A percentile compares a stretch with the other conserved stretches of the same genome.
These are phyloP conservation scores for Geranomyces michiganensis DNA, from an alignment of 192 early-diverging fungal species.

Conservation along the genomic window DNA sequence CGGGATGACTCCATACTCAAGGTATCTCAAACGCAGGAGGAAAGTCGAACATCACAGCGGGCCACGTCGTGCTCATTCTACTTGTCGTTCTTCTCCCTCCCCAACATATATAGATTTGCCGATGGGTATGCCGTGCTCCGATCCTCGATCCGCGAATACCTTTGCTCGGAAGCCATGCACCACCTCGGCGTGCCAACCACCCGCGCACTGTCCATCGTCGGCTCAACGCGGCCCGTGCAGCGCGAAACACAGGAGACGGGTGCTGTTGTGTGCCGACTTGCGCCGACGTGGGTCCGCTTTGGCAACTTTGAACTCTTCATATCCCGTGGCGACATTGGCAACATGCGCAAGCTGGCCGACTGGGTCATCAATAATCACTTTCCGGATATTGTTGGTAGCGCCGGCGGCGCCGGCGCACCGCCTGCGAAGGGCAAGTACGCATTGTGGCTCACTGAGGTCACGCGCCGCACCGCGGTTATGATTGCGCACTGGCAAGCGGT, in stretches of 20 bases:
- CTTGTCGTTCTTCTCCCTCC: too few relatives aligned
- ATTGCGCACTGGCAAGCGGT: slow-evolving; percentile 79
- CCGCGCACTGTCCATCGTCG: slow-evolving; percentile 73
- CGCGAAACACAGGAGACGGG: slow-evolving; percentile 71
- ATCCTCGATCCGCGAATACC: slow-evolving; percentile 84
- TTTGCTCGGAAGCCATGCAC: slow-evolving; percentile 73
- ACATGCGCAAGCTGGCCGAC: slow-evolving; percentile 68
- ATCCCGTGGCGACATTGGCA: slow-evolving; percentile 61
- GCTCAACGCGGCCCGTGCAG: slow-evolving; percentile 58
- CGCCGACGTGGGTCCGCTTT: slow-evolving; percentile 81
- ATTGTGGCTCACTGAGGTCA: slow-evolving; percentile 58
- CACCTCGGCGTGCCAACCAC: slow-evolving; percentile 76
- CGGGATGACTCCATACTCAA: slow-evolving; percentile 81
- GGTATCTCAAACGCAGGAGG: slow-evolving; percentile 45
- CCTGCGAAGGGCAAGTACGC: slow-evolving; percentile 55
- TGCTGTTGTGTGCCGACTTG: slow-evolving; percentile 73
- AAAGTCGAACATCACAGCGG: too few relatives aligned
- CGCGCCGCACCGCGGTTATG: slow-evolving; percentile 67
- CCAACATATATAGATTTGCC: slow-evolving; percentile 48
- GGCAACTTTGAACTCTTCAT: slow-evolving; percentile 86
- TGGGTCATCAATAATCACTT: slow-evolving; percentile 68
- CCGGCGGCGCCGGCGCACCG: too few relatives aligned
- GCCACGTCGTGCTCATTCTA: too few relatives aligned
- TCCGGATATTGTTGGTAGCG: slow-evolving; percentile 35
- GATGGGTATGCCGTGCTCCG: slow-evolving; percentile 88